Evolutionary conservation across 2,329 filamentous ascomycete genomes (phyloP).

Genomic region (Chrysoporthe austroafricana): DNA sequence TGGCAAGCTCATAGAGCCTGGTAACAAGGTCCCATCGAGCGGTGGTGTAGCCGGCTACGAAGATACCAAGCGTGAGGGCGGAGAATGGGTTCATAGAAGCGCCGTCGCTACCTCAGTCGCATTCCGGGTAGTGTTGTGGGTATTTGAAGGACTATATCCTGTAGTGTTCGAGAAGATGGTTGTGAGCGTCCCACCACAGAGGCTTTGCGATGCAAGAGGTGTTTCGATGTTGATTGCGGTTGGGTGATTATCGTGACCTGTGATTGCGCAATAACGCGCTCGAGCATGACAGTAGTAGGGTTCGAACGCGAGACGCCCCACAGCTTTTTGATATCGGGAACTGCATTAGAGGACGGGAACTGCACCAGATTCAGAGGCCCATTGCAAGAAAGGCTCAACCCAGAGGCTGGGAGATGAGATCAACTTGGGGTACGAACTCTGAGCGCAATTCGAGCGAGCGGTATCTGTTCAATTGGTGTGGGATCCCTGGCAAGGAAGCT

Average conservation of each 20-base stretch:
- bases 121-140: conserved; percentile 42
- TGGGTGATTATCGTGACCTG: conserved; percentile 2
- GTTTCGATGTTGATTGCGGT: neutral
- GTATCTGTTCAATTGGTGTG: neutral
- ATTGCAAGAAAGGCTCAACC: neutral
- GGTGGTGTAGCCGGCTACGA: conserved; percentile 99
- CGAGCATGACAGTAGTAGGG: neutral
- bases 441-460: neutral
- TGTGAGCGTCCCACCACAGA: neutral
- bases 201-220: conserved; percentile 6
- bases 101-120: conserved; percentile 47
- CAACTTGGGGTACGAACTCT: neutral
- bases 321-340: neutral
- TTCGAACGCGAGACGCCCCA: neutral
- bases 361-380: neutral
- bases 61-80: conserved; percentile 92
- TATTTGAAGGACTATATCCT: neutral
- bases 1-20: conserved; percentile 91
- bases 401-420: conserved; percentile 1
- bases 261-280: conserved; percentile 6
- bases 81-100: conserved; percentile 96
- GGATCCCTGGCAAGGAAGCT: neutral
- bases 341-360: neutral
- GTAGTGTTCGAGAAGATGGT: neutral
- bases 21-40: conserved; percentile 98